These are phyloP conservation scores for Hypoxylon trugodes DNA, from an alignment of 495 filamentous ascomycete genomes.

Conservation along the genomic window DNA sequence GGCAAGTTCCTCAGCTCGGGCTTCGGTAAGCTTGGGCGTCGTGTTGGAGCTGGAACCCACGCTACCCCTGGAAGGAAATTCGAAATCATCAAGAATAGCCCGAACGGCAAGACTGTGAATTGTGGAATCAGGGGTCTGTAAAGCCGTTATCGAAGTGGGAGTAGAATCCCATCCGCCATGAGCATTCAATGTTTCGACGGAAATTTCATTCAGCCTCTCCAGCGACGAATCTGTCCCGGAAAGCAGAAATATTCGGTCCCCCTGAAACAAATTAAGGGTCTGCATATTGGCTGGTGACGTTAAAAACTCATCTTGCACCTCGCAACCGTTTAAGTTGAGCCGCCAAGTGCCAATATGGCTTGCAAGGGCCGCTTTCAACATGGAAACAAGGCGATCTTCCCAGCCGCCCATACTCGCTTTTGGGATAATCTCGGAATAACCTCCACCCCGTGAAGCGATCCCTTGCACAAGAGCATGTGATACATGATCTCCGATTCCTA, in stretches of 20 bases:
- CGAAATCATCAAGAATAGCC: not conserved
- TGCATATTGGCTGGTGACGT: not conserved
- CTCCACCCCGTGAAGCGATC: not conserved
- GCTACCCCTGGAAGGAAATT: not conserved
- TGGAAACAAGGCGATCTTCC: constrained; percentile 1
- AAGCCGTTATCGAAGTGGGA: not conserved
- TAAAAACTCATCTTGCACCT: not conserved
- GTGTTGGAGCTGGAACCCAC: too few species aligned
- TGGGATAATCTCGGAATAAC: constrained; percentile 5
- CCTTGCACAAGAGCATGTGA: constrained; percentile 4
- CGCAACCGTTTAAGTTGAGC: not conserved
- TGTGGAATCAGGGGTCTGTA: not conserved
- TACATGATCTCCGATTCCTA: constrained; percentile 2
- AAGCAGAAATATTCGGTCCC: not conserved
- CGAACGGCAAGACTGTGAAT: constrained; percentile 1
- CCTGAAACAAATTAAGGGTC: not conserved
- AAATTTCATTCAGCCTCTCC: not conserved
- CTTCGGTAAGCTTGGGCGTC: too few species aligned
- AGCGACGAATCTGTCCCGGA: not conserved
- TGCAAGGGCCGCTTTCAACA: constrained; percentile 1
- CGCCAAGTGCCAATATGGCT: not conserved
- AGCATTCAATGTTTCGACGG: not conserved
- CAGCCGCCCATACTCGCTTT: constrained; percentile 5
- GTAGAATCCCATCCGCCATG: not conserved
- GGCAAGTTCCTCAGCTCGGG: not conserved